Base-by-base conservation (phyloP, 2,329 filamentous ascomycete genomes). In the Fusarium sp. region DNA sequence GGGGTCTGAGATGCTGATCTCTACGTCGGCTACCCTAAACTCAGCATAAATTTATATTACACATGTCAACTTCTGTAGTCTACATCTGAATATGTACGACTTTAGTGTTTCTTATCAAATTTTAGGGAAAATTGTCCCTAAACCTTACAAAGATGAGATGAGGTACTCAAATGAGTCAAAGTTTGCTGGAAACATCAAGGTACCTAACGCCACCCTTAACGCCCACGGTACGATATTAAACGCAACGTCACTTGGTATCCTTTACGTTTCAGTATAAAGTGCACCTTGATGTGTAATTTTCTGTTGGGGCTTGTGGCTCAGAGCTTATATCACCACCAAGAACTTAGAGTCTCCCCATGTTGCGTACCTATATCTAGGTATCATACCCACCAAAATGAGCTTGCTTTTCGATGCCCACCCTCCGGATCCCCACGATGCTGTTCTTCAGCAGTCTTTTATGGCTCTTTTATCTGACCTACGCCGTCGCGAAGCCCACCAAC, bases 401-500 rank as follows among this genome's bases (percentile, higher is more conserved):
- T 12, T 28, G 2, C 6, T 26, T 20, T 17, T 38, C 17, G 1
- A 28, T 8, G 11, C 17, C 30, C 30, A 6, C 10, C 15, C 13
- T 20, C 30, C 24, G 15, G 5, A 18, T 24, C 30, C 32, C 32
- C 30, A 73, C 32, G 22, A 79, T 79, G 77, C 53, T 69, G 8
- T 66, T 77, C 38, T 41, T 66, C 7, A 35, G 60, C 15, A 30
- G 66, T 9, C 55, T 77, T 5, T 56, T 69, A 1, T 63, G 55
- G 6, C 69, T 79, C 50, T 45, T 61, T 2, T 59, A 69, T 22
- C 61, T 78, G 3, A n/a, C 30, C n/a, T 63, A 61, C 39, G 68
- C 76, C 20, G 4, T 48, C 14, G 35, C 15, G 8, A 17, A 35
- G 35, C 35, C 35, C 35, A 36, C 8, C 35, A 36, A 14, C 13